Percentiles rank a stretch among this genome's conserved stretches.
phyloP scores from a whole-genome alignment of 306 rosid genomes.

The Sophora flavescens region DNA sequence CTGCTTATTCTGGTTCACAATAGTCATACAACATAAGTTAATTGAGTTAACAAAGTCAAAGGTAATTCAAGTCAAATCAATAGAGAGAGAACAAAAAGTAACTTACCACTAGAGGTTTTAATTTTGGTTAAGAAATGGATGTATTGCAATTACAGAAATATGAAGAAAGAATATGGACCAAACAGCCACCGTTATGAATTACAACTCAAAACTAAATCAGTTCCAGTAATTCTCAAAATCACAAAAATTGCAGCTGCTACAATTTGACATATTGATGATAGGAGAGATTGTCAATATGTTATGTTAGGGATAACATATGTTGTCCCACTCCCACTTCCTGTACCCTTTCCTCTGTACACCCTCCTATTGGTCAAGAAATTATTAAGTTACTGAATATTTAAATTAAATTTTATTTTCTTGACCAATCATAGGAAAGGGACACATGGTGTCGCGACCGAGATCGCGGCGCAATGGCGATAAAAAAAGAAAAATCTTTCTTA shows the following conservation, averaged over 20 bases:
- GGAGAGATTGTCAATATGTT: background rate
- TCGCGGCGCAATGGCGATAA: background rate
- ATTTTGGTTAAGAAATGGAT: too few relatives aligned
- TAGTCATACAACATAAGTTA: background rate
- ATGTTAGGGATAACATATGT: background rate
- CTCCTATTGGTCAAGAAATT: background rate
- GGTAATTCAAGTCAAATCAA: background rate
- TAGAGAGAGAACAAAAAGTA: background rate
- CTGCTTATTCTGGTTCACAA: background rate
- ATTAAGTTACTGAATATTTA: too few relatives aligned
- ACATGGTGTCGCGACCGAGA: too few relatives aligned
- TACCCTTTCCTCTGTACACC: background rate
- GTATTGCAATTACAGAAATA: too few relatives aligned
- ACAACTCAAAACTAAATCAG: background rate
- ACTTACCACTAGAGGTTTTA: too few relatives aligned
- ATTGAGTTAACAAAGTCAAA: background rate
- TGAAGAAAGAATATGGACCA: too few relatives aligned
- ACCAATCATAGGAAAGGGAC: too few relatives aligned
- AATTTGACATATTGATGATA: background rate
- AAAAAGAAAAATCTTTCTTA: slow-evolving; percentile 28
- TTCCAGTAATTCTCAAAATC: background rate
- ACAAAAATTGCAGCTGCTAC: background rate
- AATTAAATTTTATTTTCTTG: too few relatives aligned
- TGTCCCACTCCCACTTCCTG: background rate
- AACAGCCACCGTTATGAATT: background rate